Base-by-base conservation (phyloP, 305 asterid species). In the Fraxinus sp. region DNA sequence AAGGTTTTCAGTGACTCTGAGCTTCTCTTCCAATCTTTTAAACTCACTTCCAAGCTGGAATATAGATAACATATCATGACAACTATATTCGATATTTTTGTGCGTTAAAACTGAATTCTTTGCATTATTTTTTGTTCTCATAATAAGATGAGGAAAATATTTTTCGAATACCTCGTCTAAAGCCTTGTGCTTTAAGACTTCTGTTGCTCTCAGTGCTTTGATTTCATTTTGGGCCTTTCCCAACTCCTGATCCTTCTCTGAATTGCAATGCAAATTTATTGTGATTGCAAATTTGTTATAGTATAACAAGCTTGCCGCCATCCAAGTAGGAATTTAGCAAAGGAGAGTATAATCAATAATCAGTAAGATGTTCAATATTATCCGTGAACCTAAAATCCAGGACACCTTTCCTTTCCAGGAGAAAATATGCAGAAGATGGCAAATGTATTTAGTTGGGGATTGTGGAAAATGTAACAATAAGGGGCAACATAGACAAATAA, bases 201-300 rank as follows among this genome's bases (percentile, higher is more conserved):
- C 94, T 30, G 94, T 88, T 78, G 95, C 95, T 87, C 81, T 88
- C 80, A 91, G 66, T 10, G 91, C 97, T 82, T 91, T 95, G 82
- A 91, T 96, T 87, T 94, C 99, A 80, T 83, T 88, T 70, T 86
- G 92, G 84, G 98, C 94, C 57, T 83, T 89, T 78, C 88, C 93
- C 66, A 94, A 84, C 82, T 90, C 91, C 82, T 90, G 89, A 82
- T 94, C 98, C 89, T 90, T 92, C 84, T 89, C 99, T 96, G 92
- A 87, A 82, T 75, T n/a, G 5, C 87, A 74, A 6, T 16, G 30
- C 18, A 73, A 68, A 80, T 20, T 66, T 26, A 66, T 66, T 0
- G 4, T 18, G 11, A 18, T 6, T 20, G 70, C 24, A 57, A 7
- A 5, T 26, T 59, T 59, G 11, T 52, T 16, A 52, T 16, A 66